These are phyloP conservation scores for Boletus rex-veris DNA, from an alignment of 768 basidiomycete genomes.

Conservation along the genomic window DNA sequence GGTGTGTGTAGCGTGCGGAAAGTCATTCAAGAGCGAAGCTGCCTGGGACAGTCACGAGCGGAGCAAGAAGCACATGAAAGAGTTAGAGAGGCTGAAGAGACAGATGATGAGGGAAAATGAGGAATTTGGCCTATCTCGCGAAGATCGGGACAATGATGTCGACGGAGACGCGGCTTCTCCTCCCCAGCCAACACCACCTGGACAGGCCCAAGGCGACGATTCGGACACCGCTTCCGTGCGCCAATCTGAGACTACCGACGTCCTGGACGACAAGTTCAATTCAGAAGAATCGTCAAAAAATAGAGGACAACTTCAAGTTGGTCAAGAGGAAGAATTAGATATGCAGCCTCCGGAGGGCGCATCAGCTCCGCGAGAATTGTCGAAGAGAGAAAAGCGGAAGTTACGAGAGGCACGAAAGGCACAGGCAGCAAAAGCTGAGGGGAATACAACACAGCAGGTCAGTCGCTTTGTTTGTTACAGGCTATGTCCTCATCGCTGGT, in stretches of 20 bases:
- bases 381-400: slow-evolving; percentile 81
- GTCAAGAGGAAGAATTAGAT: slow-evolving; percentile 1
- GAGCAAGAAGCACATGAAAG: slow-evolving; percentile 90
- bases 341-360: neutral
- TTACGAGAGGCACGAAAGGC: slow-evolving; percentile 74
- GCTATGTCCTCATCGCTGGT: slow-evolving; percentile 7
- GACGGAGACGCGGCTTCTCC: slow-evolving; percentile 3
- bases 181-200: slow-evolving; percentile 15
- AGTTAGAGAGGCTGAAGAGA: slow-evolving; percentile 71
- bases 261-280: slow-evolving; percentile 5
- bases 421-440: slow-evolving; percentile 3
- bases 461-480: slow-evolving; percentile 1
- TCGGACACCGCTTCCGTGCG: neutral
- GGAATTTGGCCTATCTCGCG: slow-evolving; percentile 50
- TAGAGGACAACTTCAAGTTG: slow-evolving; percentile 1
- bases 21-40: slow-evolving; percentile 85
- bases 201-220: neutral
- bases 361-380: slow-evolving; percentile 32
- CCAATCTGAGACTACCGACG: neutral
- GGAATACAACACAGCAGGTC: slow-evolving; percentile 4
- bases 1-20: slow-evolving; percentile 95
- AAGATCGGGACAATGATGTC: slow-evolving; percentile 25
- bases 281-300: slow-evolving; percentile 8
- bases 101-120: slow-evolving; percentile 78
- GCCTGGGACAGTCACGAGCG: slow-evolving; percentile 97